Evolutionary conservation across 352 stramenopile species (phyloP), one percentile per base, ranked within the genome.

Genomic region (Phytophthora tentaculata): DNA sequence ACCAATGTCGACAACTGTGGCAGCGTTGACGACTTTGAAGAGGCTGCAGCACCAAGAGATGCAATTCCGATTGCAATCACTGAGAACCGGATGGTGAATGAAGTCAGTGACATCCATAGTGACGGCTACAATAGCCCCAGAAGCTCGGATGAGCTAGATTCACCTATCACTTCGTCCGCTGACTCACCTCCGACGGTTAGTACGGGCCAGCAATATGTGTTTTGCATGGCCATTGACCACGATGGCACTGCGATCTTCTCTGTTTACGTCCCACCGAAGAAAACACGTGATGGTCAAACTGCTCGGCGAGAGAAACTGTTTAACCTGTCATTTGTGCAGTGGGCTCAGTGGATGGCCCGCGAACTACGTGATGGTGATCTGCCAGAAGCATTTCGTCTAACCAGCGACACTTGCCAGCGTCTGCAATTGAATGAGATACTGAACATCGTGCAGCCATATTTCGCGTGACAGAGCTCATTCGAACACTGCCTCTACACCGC

Each of bases 271-370:
- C 20, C 44, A 8, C 44, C 44, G 6, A 9, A 24, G 44, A 26
- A 50, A 50, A 8, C 44, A 29, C 44, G n/a, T 29, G 8, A 17
- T 50, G 20, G 44, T 28, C 44, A 50, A 3, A 5, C 23, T 22
- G 14, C 5, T 17, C 48, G 7, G 5, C 9, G 23, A 41, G 48
- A 22, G 10, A 17, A 16, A 22, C 14, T 55, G 23, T 55, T 55
- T 6, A 23, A 55, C 9, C 24, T 55, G 17, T 23, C 24, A 24
- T 22, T 20, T n/a, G 48, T 13, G 26, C 24, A 55, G n/a, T 55
- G 48, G 48, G 24, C 48, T 6, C 14, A 24, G 48, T 55, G 48
- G 48, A 24, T 55, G n/a, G 23, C 23, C 17, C 48, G 23, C 48
- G 48, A 55, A 16, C 17, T 55, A 23, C 24, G 26, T 19, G 48